A percentile compares a stretch with the other conserved stretches of the same genome.
Conservation (phyloP, 805 yeast species). For the Cyberlindnera americana region DNA sequence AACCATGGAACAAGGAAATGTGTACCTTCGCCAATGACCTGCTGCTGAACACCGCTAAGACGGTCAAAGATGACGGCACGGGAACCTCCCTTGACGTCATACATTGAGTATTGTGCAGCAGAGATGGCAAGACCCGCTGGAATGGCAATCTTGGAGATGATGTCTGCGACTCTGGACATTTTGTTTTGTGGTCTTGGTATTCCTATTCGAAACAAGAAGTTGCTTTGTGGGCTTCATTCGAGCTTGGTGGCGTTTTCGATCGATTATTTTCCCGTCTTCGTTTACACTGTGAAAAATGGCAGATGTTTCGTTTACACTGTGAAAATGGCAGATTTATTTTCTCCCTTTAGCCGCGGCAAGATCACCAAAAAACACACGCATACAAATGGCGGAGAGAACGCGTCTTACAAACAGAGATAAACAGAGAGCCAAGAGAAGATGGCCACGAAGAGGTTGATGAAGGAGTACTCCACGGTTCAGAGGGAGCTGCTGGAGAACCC, state of each 20-base stretch:
- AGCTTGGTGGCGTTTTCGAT: not conserved
- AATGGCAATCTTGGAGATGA: conserved; percentile 51
- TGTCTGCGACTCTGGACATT: conserved; percentile 41
- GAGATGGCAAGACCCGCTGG: conserved; percentile 69
- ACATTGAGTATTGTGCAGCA: conserved; percentile 78
- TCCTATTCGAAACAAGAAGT: too few species aligned
- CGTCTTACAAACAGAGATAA: not conserved
- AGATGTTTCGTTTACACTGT: not conserved
- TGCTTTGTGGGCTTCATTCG: not conserved
- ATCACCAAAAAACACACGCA: too few species aligned
- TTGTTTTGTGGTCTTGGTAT: too few species aligned
- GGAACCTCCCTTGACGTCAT: conserved; percentile 94
- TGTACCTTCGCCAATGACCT: conserved; percentile 95
- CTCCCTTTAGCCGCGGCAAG: too few species aligned
- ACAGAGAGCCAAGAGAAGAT: conserved; percentile 7
- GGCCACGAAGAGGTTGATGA: conserved; percentile 34
- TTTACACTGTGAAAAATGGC: not conserved
- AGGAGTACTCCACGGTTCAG: conserved; percentile 32
- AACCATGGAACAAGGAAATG: conserved; percentile 96
- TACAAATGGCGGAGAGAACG: not conserved
- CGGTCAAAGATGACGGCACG: conserved; percentile 96
- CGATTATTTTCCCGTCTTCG: too few species aligned
- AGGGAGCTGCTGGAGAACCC: conserved; percentile 24
- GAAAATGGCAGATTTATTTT: conserved; percentile 1
- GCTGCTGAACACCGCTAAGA: conserved; percentile 78